phyloP scores from a whole-genome alignment of 192 early-diverging fungal genomes.

The Entomortierella beljakovae region DNA sequence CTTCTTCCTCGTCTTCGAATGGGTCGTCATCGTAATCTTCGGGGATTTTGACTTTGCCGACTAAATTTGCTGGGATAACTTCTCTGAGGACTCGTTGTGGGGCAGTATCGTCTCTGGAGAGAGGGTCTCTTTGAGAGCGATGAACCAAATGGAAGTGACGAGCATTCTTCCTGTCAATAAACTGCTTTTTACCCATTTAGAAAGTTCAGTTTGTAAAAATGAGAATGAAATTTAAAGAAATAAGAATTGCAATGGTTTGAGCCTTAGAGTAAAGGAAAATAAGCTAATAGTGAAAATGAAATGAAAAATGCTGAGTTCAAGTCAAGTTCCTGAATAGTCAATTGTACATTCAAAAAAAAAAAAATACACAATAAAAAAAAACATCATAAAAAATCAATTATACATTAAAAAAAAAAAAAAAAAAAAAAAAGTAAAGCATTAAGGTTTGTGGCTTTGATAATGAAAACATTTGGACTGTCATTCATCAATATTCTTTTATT shows the following conservation, averaged over 20 bases:
- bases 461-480: neutral
- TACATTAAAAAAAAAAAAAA: neutral
- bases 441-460: conserved; percentile 9
- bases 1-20: conserved; percentile 38
- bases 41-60: conserved; percentile 55
- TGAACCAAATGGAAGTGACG: conserved; percentile 93
- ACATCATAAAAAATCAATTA: neutral
- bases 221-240: no score
- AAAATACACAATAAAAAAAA: neutral
- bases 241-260: no score
- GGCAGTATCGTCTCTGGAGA: conserved; percentile 83
- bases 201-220: no score
- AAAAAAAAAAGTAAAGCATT: neutral
- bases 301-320: neutral
- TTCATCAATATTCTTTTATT: no score
- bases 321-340: no score
- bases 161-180: conserved; percentile 90
- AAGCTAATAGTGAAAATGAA: neutral
- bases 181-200: conserved; percentile 75
- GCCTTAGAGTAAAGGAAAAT: neutral
- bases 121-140: conserved; percentile 95
- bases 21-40: conserved; percentile 20
- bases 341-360: no score
- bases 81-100: conserved; percentile 85
- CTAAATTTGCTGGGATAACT: conserved; percentile 74